Base-by-base conservation (phyloP, 2,329 filamentous ascomycete genomes). In the Parastagonospora nodorum region DNA sequence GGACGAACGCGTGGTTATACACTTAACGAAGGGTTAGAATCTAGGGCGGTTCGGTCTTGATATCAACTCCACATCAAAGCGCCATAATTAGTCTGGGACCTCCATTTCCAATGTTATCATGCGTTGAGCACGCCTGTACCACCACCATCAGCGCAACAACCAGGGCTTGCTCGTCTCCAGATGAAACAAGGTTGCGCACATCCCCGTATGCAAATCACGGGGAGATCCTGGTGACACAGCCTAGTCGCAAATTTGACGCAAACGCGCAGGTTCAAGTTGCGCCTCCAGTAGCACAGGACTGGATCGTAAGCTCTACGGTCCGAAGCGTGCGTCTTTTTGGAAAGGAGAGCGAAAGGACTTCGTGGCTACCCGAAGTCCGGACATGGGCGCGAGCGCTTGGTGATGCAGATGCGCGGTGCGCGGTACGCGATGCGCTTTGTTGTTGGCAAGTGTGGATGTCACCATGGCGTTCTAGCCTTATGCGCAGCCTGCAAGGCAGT, bases 141-240 rank as follows among this genome's bases (percentile, higher is more conserved):
- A 63, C 61, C 30, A 50, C 40, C 48, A 48, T 51, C 45, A 57
- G 51, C 56, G 58, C 37, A 45, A 48, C 50, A 52, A 45, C 35
- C 37, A 46, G 58, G 60, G 55, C 45, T 38, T 53, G 57, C 61
- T 58, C 52, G 63, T 47, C 51, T 45, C 38, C 48, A 48, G 32
- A 43, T 63, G 63, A 66, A 62, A 66, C 63, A 57, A 50, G 58
- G 57, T 60, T 50, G 46, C 57, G 48, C 37, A 49, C 48, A 59
- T 52, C 51, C 51, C 56, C 48, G 50, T 43, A 57, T 56, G 51
- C 41, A 41, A 35, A 32, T 42, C 29, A 48, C 45, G 42, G 31
- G 42, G 55, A 50, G 51, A 42, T 53, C 60, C 53, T 39, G 57
- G 58, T 61, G 48, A 57, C 52, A 50, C 56, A 59, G 37, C 55